These are phyloP conservation scores for Logfia minima DNA, from an alignment of 129 eudicot genomes.

Conservation along the genomic window DNA sequence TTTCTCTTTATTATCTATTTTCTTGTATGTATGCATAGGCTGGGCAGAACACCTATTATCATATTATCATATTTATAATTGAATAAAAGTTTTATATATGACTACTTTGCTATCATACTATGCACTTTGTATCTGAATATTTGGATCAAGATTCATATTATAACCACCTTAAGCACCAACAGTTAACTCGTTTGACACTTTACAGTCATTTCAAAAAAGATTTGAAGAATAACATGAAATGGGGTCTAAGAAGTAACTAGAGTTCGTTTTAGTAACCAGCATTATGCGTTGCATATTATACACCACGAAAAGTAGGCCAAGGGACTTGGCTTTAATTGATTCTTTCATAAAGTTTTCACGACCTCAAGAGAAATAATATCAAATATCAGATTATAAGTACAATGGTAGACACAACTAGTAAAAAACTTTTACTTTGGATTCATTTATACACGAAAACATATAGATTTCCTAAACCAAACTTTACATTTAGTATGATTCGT, in stretches of 20 bases:
- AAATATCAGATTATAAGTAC: not conserved
- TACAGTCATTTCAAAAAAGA: constrained; percentile 8
- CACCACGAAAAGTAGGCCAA: not conserved
- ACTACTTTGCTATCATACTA: not conserved
- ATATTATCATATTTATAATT: constrained; percentile 26
- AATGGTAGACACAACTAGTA: not conserved
- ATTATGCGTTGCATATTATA: not conserved
- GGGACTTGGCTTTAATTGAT: too few relatives aligned
- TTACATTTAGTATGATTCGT: not conserved
- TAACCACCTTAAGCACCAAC: not conserved
- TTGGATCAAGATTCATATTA: constrained; percentile 19
- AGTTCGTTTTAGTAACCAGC: not conserved
- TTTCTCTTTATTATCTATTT: constrained; percentile 23
- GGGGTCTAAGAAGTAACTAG: not conserved
- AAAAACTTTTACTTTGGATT: not conserved
- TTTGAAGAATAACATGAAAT: not conserved
- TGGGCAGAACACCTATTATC: constrained; percentile 41
- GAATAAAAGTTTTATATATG: constrained; percentile 22
- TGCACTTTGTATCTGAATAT: constrained; percentile 8
- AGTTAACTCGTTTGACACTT: not conserved
- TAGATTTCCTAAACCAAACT: not conserved
- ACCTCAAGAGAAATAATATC: too few relatives aligned
- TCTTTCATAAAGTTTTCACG: too few relatives aligned
- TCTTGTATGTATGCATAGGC: constrained; percentile 35
- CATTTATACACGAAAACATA: not conserved